These are phyloP conservation scores for Cytospora schulzeri DNA, from an alignment of 2,329 filamentous ascomycete species.

Conservation along the genomic window DNA sequence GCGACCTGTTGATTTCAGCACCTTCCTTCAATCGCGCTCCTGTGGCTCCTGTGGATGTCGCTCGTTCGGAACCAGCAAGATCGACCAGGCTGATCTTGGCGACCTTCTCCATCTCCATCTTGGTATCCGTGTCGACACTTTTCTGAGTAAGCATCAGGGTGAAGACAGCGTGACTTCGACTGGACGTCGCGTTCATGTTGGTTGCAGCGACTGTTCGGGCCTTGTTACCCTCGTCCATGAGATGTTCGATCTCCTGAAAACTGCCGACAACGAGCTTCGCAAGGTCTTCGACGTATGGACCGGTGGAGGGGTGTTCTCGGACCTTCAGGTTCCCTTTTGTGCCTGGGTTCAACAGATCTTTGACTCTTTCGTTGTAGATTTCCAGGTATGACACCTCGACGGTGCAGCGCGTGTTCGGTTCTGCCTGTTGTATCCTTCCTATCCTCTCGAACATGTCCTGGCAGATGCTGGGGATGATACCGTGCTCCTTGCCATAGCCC, in stretches of 20 bases:
- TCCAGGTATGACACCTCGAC: conserved; percentile 98
- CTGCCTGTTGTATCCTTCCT: conserved; percentile 60
- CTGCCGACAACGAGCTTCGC: conserved; percentile 92
- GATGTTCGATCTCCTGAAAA: conserved; percentile 91
- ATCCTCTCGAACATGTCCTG: conserved; percentile 97
- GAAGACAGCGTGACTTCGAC: conserved; percentile 97
- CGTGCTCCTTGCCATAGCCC: conserved; percentile 94
- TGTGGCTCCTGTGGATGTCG: conserved; percentile 94
- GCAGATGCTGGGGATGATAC: conserved; percentile 96
- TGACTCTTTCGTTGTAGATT: conserved; percentile 98
- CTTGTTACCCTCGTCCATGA: conserved; percentile 99
- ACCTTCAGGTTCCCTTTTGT: conserved; percentile 98
- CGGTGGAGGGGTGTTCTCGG: conserved; percentile 94
- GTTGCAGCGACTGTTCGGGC: conserved; percentile 96
- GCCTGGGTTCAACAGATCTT: conserved; percentile 90
- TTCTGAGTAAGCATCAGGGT: conserved; percentile 96
- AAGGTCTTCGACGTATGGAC: conserved; percentile 96
- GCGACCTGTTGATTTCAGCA: conserved; percentile 95
- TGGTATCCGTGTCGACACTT: conserved; percentile 84
- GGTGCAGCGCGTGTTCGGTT: conserved; percentile 81
- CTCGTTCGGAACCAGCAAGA: conserved; percentile 95
- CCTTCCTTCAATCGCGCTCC: conserved; percentile 95
- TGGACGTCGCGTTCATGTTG: conserved; percentile 99
- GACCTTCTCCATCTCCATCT: conserved; percentile 96
- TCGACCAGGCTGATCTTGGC: conserved; percentile 98